Evolutionary conservation across 805 yeast species (phyloP).

Genomic region (Millerozyma miso): DNA sequence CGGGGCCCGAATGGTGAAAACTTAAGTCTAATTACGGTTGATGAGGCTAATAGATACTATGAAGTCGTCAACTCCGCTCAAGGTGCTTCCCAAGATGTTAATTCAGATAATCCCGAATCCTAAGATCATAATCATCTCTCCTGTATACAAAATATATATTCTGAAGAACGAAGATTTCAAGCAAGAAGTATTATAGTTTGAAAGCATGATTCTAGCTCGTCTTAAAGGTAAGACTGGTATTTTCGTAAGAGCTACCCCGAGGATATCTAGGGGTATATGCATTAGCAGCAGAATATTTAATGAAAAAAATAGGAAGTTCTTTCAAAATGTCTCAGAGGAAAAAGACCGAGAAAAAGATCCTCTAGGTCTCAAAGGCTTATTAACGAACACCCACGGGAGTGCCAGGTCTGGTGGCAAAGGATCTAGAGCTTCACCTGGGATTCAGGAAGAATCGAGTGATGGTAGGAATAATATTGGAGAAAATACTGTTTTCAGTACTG

Average conservation of each 20-base stretch:
- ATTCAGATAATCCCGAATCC: not conserved
- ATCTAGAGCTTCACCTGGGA: no score
- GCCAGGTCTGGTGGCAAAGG: no score
- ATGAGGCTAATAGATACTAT: slow-evolving; percentile 10
- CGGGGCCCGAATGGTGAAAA: slow-evolving; percentile 11
- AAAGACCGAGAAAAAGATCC: not conserved
- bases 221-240: not conserved
- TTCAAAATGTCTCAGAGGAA: not conserved
- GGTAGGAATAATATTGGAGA: no score
- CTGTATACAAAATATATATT: not conserved
- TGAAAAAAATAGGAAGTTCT: not conserved
- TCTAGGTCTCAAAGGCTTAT: slow-evolving; percentile 1
- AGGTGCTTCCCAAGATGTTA: not conserved
- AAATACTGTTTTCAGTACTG: no score
- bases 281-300: not conserved
- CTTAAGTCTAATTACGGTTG: slow-evolving; percentile 7
- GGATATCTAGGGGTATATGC: not conserved
- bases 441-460: no score
- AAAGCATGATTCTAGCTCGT: not conserved
- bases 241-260: not conserved
- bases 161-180: not conserved
- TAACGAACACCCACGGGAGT: not conserved
- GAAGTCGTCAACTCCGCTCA: not conserved
- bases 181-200: not conserved
- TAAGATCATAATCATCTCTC: not conserved